Base-by-base conservation (phyloP, 306 rosid genomes). In the Trifolium pratense region DNA sequence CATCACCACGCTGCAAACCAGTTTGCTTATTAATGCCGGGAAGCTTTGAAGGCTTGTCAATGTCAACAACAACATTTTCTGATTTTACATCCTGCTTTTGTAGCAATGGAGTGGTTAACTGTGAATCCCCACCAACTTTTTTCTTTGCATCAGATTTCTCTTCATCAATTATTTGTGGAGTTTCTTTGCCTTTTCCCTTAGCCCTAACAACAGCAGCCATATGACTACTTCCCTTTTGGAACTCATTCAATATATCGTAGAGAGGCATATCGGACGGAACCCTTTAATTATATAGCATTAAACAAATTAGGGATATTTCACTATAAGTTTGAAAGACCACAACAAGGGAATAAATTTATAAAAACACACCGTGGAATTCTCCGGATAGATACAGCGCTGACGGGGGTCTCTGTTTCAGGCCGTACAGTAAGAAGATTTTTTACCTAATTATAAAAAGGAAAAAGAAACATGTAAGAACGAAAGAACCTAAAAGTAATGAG, bases 231-330 rank as follows among this genome's bases (percentile, higher is more conserved):
- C 99, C 99, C 77, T 95, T 95, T 78, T 95, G 99, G 80, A 95
- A 91, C 84, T 95, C 97, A 72, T 95, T 95, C 82, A 91, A 82
- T 80, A 95, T 95, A 78, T 95, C 97, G 79, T 95, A 95, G 26
- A 95, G 94, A 71, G 99, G 99, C 97, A 95, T 91, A 84, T 95
- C 93, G 7, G 99, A 87, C 66, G 99, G 99, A 79, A 95, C 99
- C 81, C 99, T 95, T 85, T 46, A 77, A 20, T 84, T 26, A 79
- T 26, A 75, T 69, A 75, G 65, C 76, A 62, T 55, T 10, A 81
- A 45, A 70, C 80, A 46, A 70, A 60, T 70, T 73, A 57, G 9
- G 9, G 73, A 77, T 58, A 76, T 78, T 75, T 49, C 57, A 74
- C 39, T 73, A 26, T 36, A 49, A 11, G 57, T 36, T 59, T 17